These are phyloP conservation scores for Phlebopus sp. DNA, from an alignment of 1,284 basidiomycete species.

Conservation along the genomic window DNA sequence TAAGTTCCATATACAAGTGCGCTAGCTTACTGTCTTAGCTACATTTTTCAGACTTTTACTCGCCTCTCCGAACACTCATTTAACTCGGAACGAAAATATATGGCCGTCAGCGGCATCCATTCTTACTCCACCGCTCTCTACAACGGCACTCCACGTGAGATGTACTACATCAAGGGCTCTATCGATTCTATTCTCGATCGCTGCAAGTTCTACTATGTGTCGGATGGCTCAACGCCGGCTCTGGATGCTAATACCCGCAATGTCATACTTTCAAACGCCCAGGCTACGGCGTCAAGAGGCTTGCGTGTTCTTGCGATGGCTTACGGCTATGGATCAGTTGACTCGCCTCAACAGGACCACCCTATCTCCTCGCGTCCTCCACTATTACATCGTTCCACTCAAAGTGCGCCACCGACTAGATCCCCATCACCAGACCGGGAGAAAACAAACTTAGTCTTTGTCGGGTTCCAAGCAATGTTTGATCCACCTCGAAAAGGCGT, in stretches of 20 bases:
- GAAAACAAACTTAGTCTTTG: slow-evolving; percentile 76
- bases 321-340: slow-evolving; percentile 69
- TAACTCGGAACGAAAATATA: slow-evolving; percentile 90
- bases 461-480: slow-evolving; percentile 92
- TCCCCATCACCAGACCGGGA: slow-evolving; percentile 37
- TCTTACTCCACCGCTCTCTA: slow-evolving; percentile 30
- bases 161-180: slow-evolving; percentile 91
- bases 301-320: slow-evolving; percentile 90
- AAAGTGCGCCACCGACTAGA: slow-evolving; percentile 19
- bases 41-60: slow-evolving; percentile 57
- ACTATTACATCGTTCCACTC: slow-evolving; percentile 7
- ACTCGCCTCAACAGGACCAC: slow-evolving; percentile 33
- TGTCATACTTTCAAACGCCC: slow-evolving; percentile 69
- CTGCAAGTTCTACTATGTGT: slow-evolving; percentile 86
- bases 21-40: slow-evolving; percentile 7
- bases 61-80: slow-evolving; percentile 84
- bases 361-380: slow-evolving; percentile 15
- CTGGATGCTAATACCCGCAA: slow-evolving; percentile 68
- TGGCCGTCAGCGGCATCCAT: slow-evolving; percentile 81
- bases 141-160: slow-evolving; percentile 54
- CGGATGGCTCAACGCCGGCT: slow-evolving; percentile 76
- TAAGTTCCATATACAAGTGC: slow-evolving; percentile 34
- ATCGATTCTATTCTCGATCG: slow-evolving; percentile 84
- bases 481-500: slow-evolving; percentile 95
- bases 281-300: slow-evolving; percentile 70